These are phyloP conservation scores for Gyromitra esculenta DNA, from an alignment of 2,329 filamentous ascomycete species.

Conservation along the genomic window DNA sequence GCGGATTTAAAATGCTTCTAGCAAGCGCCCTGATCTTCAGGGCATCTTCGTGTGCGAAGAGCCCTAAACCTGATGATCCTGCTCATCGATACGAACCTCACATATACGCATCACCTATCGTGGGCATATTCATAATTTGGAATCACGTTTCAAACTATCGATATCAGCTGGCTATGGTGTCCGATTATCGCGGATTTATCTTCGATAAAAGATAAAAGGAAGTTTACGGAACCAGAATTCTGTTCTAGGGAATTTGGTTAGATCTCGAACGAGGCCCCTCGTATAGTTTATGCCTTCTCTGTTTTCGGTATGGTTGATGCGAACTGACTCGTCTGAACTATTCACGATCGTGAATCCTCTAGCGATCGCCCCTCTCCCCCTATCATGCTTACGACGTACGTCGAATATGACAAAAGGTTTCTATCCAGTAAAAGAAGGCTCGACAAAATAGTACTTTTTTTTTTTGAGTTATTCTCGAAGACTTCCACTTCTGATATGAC, in stretches of 20 bases:
- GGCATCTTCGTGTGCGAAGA: constrained; percentile 2
- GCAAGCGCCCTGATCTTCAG: constrained; percentile 42
- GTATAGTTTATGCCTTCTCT: constrained; percentile 8
- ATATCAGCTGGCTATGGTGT: constrained; percentile 29
- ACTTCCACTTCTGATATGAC: constrained; percentile 48
- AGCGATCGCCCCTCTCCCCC: constrained; percentile 34
- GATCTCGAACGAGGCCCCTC: constrained; percentile 15
- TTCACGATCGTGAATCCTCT: constrained; percentile 46
- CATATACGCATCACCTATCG: constrained; percentile 7
- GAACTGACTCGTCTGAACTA: constrained; percentile 31
- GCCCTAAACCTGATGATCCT: constrained; percentile 19
- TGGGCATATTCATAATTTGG: constrained; percentile 7
- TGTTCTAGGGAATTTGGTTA: constrained; percentile 13
- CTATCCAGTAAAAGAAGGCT: constrained; percentile 27
- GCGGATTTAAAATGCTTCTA: constrained; percentile 27
- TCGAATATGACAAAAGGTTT: constrained; percentile 14
- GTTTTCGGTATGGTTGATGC: constrained; percentile 34
- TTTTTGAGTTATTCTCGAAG: constrained; percentile 42
- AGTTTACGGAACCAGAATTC: constrained; percentile 37
- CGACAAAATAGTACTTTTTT: neutral
- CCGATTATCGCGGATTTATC: neutral
- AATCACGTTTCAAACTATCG: constrained; percentile 28
- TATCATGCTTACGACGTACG: constrained; percentile 36
- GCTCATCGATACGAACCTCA: constrained; percentile 6
- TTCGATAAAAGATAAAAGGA: constrained; percentile 36